phyloP scores from a whole-genome alignment of 139 green algal genomes.

The Picochlorum sp. region DNA sequence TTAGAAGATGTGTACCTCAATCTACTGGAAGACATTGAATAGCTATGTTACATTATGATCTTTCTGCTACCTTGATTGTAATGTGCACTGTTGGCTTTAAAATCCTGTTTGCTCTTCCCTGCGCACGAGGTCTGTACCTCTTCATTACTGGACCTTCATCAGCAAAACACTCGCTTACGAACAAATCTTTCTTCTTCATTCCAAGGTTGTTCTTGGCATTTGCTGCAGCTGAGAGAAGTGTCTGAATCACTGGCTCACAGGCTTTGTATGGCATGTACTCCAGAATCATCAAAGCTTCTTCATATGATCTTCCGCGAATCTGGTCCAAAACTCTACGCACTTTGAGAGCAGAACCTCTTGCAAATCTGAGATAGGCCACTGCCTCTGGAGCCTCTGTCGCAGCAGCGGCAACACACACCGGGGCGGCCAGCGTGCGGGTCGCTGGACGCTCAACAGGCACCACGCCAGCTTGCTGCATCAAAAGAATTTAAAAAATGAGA shows the following conservation, averaged over 20 bases:
- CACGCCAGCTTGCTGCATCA: slow-evolving; percentile 8
- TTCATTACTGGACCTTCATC: slow-evolving; percentile 76
- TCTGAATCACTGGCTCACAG: slow-evolving; percentile 64
- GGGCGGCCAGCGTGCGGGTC: slow-evolving; percentile 4
- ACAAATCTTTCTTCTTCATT: slow-evolving; percentile 76
- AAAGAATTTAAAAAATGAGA: not conserved
- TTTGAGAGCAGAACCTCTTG: slow-evolving; percentile 60
- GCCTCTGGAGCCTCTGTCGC: slow-evolving; percentile 26
- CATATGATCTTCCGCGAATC: slow-evolving; percentile 83
- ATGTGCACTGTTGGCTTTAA: slow-evolving; percentile 75
- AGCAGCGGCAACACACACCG: slow-evolving; percentile 13
- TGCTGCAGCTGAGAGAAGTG: slow-evolving; percentile 71
- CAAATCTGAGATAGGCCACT: slow-evolving; percentile 47
- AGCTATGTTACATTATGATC: slow-evolving; percentile 10
- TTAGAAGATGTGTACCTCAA: slow-evolving; percentile 86
- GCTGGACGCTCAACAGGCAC: not conserved
- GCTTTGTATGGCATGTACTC: slow-evolving; percentile 90
- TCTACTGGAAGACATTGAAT: slow-evolving; percentile 32
- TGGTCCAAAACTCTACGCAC: slow-evolving; percentile 83
- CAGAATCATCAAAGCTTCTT: slow-evolving; percentile 87
- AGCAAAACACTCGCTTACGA: slow-evolving; percentile 69
- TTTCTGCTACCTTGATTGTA: slow-evolving; percentile 60
- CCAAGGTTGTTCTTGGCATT: slow-evolving; percentile 95
- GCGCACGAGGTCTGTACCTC: slow-evolving; percentile 61
- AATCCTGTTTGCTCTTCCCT: slow-evolving; percentile 66